Base-by-base conservation (phyloP, 495 filamentous ascomycete genomes). In the Aspergillus egyptiacus region DNA sequence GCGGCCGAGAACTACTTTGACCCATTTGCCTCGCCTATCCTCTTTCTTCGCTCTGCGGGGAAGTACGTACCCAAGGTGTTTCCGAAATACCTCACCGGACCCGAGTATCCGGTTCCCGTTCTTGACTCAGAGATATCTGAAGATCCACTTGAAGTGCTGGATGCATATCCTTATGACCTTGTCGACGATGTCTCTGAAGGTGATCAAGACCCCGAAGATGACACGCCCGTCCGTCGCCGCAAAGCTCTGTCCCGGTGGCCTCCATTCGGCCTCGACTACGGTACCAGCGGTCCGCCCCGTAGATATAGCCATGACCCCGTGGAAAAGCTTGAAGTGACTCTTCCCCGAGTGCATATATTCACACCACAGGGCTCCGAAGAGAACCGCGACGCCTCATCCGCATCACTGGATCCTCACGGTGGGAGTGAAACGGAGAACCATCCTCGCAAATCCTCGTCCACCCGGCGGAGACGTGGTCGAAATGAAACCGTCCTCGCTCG, bases 11-110 rank as follows among this genome's bases (percentile, higher is more conserved):
- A 70, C 11, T 79, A 68, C 54, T 80, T 80, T 34, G 79, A 82
- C 50, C 64, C 78, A 1, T 82, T 83, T 53, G 79, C 80, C 1
- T 81, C 77, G 5, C 79, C 80, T 0, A 62, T 79, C 6, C 66
- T 80, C 3, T 81, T 81, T 55, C 76, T 82, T 31, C 71, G 80
- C 22, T 73, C 76, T 0, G 54, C 76, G 0, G 72, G 69, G 1
- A 60, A 58, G 19, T 67, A 70, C 20, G 55, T 72, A 0, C 74
- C 73, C 1, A 51, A 52, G 13, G 11, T 35, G 0, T 69, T 66
- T 33, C 66, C 69, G 1, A 36, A 48, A 20, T 73, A 71, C 42
- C 51, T 58, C 4, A 70, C 61, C 0, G 66, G 69, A 0, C 57
- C 62, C 4, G 63, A 60, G n/a, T 63, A 71, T 46, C 65, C 69